Percentiles rank a stretch among this genome's conserved stretches.
These are phyloP conservation scores for Bretschneidera sinensis DNA, from an alignment of 345 rosid genomes.

Conservation along the genomic window DNA sequence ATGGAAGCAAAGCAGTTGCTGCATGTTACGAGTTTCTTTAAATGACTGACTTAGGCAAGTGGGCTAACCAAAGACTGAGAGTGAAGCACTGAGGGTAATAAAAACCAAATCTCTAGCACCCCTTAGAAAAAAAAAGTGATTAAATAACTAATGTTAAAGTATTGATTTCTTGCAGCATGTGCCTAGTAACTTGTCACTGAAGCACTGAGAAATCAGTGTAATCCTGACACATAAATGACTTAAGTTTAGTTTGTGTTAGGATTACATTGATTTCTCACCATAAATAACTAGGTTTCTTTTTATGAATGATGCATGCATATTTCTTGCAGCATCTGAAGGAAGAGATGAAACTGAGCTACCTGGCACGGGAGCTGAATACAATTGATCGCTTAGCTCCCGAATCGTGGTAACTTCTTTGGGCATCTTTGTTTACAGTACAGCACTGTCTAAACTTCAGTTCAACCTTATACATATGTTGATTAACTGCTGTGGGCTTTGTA, in stretches of 20 bases:
- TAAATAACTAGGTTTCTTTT: too few species aligned
- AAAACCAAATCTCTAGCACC: too few species aligned
- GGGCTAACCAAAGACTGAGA: background rate
- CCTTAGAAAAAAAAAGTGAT: too few species aligned
- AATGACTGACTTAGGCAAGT: too few species aligned
- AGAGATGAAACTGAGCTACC: conserved; percentile 82
- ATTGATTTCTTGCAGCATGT: too few species aligned
- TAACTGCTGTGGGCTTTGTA: background rate
- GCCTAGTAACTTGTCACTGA: too few species aligned
- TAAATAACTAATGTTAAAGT: too few species aligned
- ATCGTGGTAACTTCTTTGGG: conserved; percentile 56
- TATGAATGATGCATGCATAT: background rate
- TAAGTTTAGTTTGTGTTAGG: background rate
- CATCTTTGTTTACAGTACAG: conserved; percentile 6
- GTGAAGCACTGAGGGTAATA: too few species aligned
- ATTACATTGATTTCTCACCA: background rate
- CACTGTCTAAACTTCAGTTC: background rate
- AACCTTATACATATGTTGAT: background rate
- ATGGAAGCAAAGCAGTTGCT: too few species aligned
- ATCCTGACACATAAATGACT: too few species aligned
- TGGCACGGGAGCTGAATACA: conserved; percentile 72
- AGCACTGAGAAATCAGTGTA: background rate
- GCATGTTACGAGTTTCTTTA: too few species aligned
- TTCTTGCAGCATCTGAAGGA: conserved; percentile 79
- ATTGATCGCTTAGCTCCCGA: conserved; percentile 90